Evolutionary conservation across 257 asterid genomes (phyloP).

Genomic region (Jacaranda mimosifolia): DNA sequence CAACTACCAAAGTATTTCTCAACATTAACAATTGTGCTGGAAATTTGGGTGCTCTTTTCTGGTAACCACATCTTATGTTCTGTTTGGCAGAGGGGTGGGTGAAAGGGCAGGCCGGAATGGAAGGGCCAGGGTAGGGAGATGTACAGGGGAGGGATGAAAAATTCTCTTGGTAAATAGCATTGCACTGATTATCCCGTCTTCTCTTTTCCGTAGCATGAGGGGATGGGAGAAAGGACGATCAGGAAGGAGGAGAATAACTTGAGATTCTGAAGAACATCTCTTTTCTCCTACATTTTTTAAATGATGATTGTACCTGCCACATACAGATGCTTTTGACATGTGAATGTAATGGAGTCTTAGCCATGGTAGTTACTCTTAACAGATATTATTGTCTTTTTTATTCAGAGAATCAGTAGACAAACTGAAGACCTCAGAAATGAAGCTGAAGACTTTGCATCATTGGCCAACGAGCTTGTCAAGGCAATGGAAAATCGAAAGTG

Average conservation of each 20-base stretch:
- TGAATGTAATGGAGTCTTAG: not conserved
- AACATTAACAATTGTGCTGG: no score
- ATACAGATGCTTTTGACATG: not conserved
- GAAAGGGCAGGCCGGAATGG: no score
- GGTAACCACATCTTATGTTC: no score
- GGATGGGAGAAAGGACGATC: not conserved
- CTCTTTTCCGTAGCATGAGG: not conserved
- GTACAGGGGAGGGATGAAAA: no score
- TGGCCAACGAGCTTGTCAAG: conserved; percentile 90
- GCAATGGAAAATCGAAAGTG: conserved; percentile 92
- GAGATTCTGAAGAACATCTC: not conserved
- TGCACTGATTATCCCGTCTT: not conserved
- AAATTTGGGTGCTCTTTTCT: no score
- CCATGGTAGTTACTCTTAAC: conserved; percentile 14
- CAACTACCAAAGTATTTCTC: no score
- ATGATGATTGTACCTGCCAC: conserved; percentile 8
- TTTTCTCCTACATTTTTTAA: not conserved
- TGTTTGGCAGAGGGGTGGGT: no score
- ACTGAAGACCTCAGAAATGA: conserved; percentile 81
- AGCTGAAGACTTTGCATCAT: conserved; percentile 90
- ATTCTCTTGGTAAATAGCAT: no score
- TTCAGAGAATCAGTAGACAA: conserved; percentile 73
- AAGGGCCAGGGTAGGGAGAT: no score
- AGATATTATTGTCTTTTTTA: conserved; percentile 11
- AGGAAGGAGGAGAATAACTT: not conserved